Conservation (phyloP, 768 basidiomycete genomes). For the Leucogyrophana mollusca region DNA sequence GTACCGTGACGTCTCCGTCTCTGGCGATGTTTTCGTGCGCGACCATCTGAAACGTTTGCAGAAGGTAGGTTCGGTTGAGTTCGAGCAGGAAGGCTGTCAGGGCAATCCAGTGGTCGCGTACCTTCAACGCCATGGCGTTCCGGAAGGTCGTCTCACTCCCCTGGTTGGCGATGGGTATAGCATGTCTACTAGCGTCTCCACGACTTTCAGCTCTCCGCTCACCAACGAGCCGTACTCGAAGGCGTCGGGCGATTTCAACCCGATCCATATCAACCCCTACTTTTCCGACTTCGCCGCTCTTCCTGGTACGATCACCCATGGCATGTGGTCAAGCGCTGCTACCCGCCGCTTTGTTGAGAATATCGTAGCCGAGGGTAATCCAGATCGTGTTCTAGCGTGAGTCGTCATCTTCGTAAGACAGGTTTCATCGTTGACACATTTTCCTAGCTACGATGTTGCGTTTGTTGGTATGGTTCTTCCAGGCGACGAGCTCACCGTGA, state of each 20-base stretch:
- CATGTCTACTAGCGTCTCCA: conserved; percentile 61
- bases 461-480: conserved; percentile 98
- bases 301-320: conserved; percentile 96
- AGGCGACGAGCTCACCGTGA: conserved; percentile 81
- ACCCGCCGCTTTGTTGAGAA: conserved; percentile 92
- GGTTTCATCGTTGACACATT: conserved; percentile 3
- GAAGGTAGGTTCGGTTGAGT: conserved; percentile 86
- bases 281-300: conserved; percentile 92
- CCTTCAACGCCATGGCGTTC: conserved; percentile 84
- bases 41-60: conserved; percentile 86
- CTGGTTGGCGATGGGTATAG: conserved; percentile 87
- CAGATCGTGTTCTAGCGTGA: conserved; percentile 85
- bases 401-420: conserved; percentile 29
- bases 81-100: conserved; percentile 80
- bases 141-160: conserved; percentile 73
- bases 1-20: conserved; percentile 76
- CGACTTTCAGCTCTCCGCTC: conserved; percentile 77
- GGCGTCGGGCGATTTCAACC: conserved; percentile 97
- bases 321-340: conserved; percentile 95
- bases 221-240: conserved; percentile 96
- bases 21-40: conserved; percentile 84
- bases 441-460: conserved; percentile 79
- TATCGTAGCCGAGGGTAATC: conserved; percentile 89
- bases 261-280: conserved; percentile 98
- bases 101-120: conserved; percentile 95